Evolutionary conservation across 2,329 filamentous ascomycete species (phyloP), one percentile per base, ranked within the genome.

Genomic region (Neofusicoccum kwambonambiense): DNA sequence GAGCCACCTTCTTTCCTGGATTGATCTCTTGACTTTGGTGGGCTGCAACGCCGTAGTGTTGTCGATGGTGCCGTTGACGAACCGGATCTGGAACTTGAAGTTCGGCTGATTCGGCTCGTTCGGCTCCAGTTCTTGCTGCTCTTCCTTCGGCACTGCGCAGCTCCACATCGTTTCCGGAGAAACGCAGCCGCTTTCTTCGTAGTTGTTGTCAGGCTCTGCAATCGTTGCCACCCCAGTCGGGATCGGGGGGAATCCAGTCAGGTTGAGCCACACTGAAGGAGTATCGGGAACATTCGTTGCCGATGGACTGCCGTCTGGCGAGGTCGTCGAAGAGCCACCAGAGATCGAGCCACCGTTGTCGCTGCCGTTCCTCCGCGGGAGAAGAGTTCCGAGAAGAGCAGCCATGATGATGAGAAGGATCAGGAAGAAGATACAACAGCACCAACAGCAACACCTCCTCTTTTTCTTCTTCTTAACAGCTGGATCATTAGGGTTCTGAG

Each of bases 211-310:
- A 0, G 92, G 87, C 4, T 89, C 90, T 15, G 90, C 86, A 15
- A 97, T 84, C 0, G 92, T 96, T 67, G 91, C 84, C 17, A 94
- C 84, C 0, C 93, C 94, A 0, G 91, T 94, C 1, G 91, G 92
- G 72, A 97, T 91, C 0, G 93, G 90, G 17, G 93, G 93, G 69
- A 91, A 97, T 58, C 89, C 88, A 1, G 93, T 96, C 67, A 96
- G 76, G 73, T 96, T 97, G 64, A 97, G 82, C 90, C 92, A 97
- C 56, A 84, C 79, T 1, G 84, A 70, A 34, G 69, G 68, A 3
- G 67, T 63, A 41, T 69, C 31, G 12, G 62, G 60, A 31, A 64
- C 68, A 39, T 67, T 64, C 31, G 56, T 60, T 31, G 56, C 42
- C 17, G 56, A 60, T 11, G 56, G 56, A 5, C 56, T 60, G 42